Percentiles rank a stretch among this genome's conserved stretches.
phyloP scores from a whole-genome alignment of 306 rosid genomes.

The Vigna radiata region DNA sequence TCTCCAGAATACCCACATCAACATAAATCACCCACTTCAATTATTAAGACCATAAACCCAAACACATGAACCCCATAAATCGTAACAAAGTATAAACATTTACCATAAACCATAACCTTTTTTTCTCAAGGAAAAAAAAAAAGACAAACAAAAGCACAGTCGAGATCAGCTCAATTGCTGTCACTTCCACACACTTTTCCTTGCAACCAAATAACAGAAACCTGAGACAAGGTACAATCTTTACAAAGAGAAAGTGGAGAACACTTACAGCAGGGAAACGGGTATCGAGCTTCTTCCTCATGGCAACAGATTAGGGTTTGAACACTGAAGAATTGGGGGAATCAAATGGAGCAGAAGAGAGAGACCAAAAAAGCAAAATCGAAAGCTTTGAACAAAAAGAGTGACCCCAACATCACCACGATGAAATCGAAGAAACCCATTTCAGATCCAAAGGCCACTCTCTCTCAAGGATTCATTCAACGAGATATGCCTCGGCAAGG shows the following conservation, averaged over 20 bases:
- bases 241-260: neutral
- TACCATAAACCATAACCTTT: neutral
- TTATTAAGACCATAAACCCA: conserved; percentile 9
- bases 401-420: conserved; percentile 36
- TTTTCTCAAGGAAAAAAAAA: neutral
- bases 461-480: conserved; percentile 48
- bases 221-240: conserved; percentile 25
- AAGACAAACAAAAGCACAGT: neutral
- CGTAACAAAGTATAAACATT: neutral
- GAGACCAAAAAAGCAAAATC: conserved; percentile 46
- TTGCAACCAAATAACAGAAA: conserved; percentile 34
- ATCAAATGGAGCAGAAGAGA: conserved; percentile 22
- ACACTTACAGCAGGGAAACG: conserved; percentile 95
- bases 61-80: conserved; percentile 9
- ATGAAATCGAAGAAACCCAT: conserved; percentile 53
- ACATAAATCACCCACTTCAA: conserved; percentile 31
- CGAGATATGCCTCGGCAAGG: conserved; percentile 57
- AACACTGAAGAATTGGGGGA: conserved; percentile 34
- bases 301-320: conserved; percentile 56
- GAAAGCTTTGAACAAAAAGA: conserved; percentile 46
- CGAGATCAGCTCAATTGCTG: neutral
- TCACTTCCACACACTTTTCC: conserved; percentile 10
- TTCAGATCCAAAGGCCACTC: conserved; percentile 69
- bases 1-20: neutral
- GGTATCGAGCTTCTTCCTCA: conserved; percentile 99